Percentiles rank a stretch among this genome's conserved stretches.
Conservation (phyloP, 768 basidiomycete genomes). For the Boletus eberwhitei region DNA sequence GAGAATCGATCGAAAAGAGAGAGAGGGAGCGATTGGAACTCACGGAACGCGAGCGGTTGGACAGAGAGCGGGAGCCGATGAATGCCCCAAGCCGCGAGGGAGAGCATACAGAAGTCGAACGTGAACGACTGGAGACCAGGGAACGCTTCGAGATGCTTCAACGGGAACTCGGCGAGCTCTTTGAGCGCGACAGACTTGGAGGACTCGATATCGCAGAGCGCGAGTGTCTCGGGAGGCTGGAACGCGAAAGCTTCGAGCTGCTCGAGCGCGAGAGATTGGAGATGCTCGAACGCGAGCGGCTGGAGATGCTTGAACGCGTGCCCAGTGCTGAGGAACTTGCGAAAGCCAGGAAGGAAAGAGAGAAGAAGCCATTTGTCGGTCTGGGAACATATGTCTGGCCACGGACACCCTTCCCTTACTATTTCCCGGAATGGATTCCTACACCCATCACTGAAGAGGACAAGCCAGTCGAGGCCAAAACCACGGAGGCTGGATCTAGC, state of each 20-base stretch:
- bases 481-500: conserved; percentile 22
- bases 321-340: conserved; percentile 33
- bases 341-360: conserved; percentile 28
- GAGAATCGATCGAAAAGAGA: conserved; percentile 21
- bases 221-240: conserved; percentile 26
- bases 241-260: conserved; percentile 29
- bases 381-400: conserved; percentile 32
- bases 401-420: conserved; percentile 32
- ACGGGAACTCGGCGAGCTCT: conserved; percentile 31
- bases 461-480: conserved; percentile 19
- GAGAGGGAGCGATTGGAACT: conserved; percentile 30
- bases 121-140: conserved; percentile 24
- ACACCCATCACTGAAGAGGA: conserved; percentile 25
- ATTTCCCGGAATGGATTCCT: conserved; percentile 34
- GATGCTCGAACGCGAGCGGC: conserved; percentile 29
- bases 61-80: conserved; percentile 19
- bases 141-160: conserved; percentile 32
- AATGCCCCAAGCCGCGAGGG: conserved; percentile 16
- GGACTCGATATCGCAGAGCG: conserved; percentile 29
- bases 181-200: conserved; percentile 29
- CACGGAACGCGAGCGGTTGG: conserved; percentile 22
- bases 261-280: conserved; percentile 30
- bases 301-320: conserved; percentile 32
- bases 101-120: conserved; percentile 23
- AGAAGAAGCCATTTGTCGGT: conserved; percentile 28